Base-by-base conservation (phyloP, 2,329 filamentous ascomycete genomes). In the Pleomassaria siparia region DNA sequence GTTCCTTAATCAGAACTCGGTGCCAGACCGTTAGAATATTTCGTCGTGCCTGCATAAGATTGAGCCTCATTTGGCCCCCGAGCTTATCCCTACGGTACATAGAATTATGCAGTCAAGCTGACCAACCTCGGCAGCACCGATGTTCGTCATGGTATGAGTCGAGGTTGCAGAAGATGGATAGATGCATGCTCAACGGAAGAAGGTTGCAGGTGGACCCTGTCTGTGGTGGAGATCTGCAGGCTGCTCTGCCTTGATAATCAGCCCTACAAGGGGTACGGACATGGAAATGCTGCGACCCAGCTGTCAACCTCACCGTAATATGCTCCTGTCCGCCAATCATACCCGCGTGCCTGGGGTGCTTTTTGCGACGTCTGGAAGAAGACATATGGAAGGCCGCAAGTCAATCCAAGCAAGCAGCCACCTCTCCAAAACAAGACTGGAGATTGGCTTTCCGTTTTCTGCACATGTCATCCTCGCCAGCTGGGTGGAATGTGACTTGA, bases 21-120 rank as follows among this genome's bases (percentile, higher is more conserved):
- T 45, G 35, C 9, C 18, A 37, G n/a, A 15, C 35, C 9, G 35
- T 37, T 24, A 9, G 10, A 26, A 21, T 29, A 15, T 25, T 35
- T 36, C 35, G 26, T 44, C 46, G 54, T 53, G 39, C 43, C 51
- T 48, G 54, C 43, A 50, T 41, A 32, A 32, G 20, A 12, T 18
- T n/a, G n/a, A n/a, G n/a, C 24, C 8, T 20, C 33, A 24, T 15
- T 30, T 36, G 22, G 11, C 12, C 8, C 11, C 20, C 18, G 25
- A 33, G 6, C 26, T 22, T 12, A 28, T 12, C 26, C 40, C 40
- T 22, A 4, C 12, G 15, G 22, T 6, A 10, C 28, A 4, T 3
- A 2, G 15, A n/a, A n/a, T n/a, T n/a, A n/a, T n/a, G n/a, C n/a
- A n/a, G n/a, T n/a, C n/a, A n/a, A 44, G 41, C 41, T 44, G 41